These are phyloP conservation scores for Aspergillus tanneri DNA, from an alignment of 2,329 filamentous ascomycete species.

Conservation along the genomic window DNA sequence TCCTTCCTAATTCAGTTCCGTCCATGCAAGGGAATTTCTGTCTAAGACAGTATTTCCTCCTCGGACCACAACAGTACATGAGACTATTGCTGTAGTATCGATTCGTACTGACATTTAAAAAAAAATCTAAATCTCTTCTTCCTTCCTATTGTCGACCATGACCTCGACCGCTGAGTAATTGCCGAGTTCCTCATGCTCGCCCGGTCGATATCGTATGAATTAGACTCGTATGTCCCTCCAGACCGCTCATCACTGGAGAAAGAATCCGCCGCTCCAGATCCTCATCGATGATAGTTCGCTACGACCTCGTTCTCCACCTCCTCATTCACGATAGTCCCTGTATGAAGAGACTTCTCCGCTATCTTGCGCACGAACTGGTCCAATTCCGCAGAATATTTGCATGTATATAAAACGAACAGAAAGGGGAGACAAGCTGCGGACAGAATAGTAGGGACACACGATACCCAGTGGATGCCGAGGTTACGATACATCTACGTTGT, in stretches of 20 bases:
- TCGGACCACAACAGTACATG: no score
- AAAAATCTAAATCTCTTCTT: slow-evolving; percentile 9
- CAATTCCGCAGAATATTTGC: slow-evolving; percentile 37
- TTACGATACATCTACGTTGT: slow-evolving; percentile 40
- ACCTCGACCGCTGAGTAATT: slow-evolving; percentile 23
- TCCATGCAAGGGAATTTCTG: no score
- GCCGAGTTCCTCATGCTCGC: slow-evolving; percentile 33
- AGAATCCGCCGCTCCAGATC: slow-evolving; percentile 6
- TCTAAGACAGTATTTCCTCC: no score
- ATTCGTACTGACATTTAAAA: no score
- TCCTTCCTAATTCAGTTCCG: no score
- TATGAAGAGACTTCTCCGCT: slow-evolving; percentile 12
- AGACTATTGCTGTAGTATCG: no score
- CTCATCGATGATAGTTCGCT: neutral
- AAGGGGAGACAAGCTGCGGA: slow-evolving; percentile 37
- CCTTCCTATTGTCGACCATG: slow-evolving; percentile 7
- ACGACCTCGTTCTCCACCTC: neutral
- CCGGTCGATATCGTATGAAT: slow-evolving; percentile 34
- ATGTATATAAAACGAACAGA: slow-evolving; percentile 41
- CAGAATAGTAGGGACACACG: slow-evolving; percentile 40
- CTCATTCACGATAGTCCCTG: neutral
- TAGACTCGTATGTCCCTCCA: slow-evolving; percentile 25
- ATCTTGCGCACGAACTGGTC: slow-evolving; percentile 31
- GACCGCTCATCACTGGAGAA: slow-evolving; percentile 12
- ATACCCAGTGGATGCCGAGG: slow-evolving; percentile 46